phyloP scores from a whole-genome alignment of 1,284 basidiomycete species.

The Puccinia brachypodii region DNA sequence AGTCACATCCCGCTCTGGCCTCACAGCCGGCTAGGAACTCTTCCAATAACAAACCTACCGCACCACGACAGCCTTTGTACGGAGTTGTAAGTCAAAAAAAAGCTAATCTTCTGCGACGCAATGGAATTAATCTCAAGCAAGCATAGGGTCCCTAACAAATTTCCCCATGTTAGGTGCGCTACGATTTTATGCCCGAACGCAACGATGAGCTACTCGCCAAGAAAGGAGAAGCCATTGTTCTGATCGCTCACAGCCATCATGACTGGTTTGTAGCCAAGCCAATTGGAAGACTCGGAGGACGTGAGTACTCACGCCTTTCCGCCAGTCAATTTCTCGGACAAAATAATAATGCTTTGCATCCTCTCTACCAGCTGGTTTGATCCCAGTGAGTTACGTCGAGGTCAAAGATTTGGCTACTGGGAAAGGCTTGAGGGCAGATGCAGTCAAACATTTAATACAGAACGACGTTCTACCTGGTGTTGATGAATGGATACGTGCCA shows the following conservation, averaged over 20 bases:
- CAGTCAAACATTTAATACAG: slow-evolving; percentile 76
- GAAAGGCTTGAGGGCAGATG: slow-evolving; percentile 57
- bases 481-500: slow-evolving; percentile 96
- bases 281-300: slow-evolving; percentile 43
- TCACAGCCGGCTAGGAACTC: background rate
- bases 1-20: background rate
- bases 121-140: background rate
- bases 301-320: slow-evolving; percentile 22
- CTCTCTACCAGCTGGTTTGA: slow-evolving; percentile 72
- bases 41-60: background rate
- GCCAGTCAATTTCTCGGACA: too few relatives aligned
- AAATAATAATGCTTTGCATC: background rate
- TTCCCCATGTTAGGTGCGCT: slow-evolving; percentile 10
- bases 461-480: slow-evolving; percentile 84
- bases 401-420: slow-evolving; percentile 86
- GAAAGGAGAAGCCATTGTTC: slow-evolving; percentile 61
- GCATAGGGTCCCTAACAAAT: background rate
- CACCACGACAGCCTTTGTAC: slow-evolving; percentile 22
- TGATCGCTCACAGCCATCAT: slow-evolving; percentile 60
- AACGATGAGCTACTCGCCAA: slow-evolving; percentile 31
- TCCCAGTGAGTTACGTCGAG: slow-evolving; percentile 94
- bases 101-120: background rate
- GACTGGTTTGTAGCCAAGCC: slow-evolving; percentile 58
- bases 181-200: slow-evolving; percentile 30
- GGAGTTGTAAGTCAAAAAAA: slow-evolving; percentile 23